These are phyloP conservation scores for Aurantiochytrium sp. DNA, from an alignment of 108 stramenopile species.

Conservation along the genomic window DNA sequence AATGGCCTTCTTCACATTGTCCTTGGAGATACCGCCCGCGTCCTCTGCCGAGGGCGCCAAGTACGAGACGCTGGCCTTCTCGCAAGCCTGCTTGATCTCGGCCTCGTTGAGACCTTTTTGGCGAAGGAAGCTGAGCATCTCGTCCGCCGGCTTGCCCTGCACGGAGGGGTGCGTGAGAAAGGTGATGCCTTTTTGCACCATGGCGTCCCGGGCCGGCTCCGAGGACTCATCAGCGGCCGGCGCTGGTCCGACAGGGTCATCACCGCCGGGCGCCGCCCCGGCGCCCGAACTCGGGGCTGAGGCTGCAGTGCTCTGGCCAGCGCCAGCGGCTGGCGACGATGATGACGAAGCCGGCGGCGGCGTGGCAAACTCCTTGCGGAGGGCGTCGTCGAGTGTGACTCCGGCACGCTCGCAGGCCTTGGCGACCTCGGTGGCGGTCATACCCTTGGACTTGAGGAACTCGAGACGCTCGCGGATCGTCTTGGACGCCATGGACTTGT, in stretches of 20 bases:
- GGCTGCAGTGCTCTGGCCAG: no score
- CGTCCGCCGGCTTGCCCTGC: neutral
- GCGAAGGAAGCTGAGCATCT: neutral
- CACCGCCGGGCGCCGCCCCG: neutral
- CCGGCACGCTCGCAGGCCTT: neutral
- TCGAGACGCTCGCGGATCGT: neutral
- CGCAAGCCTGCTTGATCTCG: neutral
- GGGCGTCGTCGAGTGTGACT: neutral
- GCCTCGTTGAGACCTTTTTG: neutral
- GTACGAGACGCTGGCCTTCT: neutral
- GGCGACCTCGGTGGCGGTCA: neutral
- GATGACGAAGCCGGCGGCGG: neutral
- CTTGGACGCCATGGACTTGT: neutral
- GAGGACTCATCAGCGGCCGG: neutral
- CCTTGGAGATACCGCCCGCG: neutral
- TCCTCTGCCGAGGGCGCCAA: neutral
- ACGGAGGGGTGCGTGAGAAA: neutral
- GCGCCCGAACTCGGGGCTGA: no score
- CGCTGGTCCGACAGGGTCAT: neutral
- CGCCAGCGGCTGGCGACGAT: no score
- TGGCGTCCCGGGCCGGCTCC: neutral
- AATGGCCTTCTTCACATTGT: neutral
- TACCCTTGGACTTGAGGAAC: conserved; percentile 3
- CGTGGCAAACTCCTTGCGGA: neutral
- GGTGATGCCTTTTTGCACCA: conserved; percentile 5